phyloP scores from a whole-genome alignment of 345 rosid genomes.

The Eucalyptus shirleyi region DNA sequence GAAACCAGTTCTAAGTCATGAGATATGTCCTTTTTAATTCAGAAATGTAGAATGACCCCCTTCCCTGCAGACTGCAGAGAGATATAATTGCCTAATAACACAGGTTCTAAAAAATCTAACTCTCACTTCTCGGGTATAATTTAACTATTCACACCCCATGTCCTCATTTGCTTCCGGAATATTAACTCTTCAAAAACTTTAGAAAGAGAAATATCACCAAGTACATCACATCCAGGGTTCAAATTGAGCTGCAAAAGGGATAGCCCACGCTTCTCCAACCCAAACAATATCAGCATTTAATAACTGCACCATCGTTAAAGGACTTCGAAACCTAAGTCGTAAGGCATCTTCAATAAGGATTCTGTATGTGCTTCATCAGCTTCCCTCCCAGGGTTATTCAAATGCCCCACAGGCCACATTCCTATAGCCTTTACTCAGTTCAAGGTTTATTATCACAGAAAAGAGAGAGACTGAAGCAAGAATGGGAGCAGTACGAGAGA shows the following conservation, averaged over 20 bases:
- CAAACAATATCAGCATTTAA: not conserved
- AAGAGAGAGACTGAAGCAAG: not conserved
- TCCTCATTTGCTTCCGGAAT: not conserved
- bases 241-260: not conserved
- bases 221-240: not conserved
- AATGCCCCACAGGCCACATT: not conserved
- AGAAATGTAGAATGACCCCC: not conserved
- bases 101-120: not conserved
- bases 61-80: not conserved
- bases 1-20: not conserved
- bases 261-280: not conserved
- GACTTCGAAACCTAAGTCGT: not conserved
- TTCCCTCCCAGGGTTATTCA: not conserved
- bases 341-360: not conserved
- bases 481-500: not conserved
- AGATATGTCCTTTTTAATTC: not conserved
- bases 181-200: not conserved
- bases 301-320: not conserved
- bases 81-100: not conserved
- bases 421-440: not conserved
- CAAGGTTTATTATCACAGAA: not conserved
- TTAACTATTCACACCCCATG: not conserved
- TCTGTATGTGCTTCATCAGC: not conserved
- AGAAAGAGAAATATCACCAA: not conserved
- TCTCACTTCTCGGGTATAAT: accelerated